Evolutionary conservation across 495 filamentous ascomycete genomes (phyloP), one percentile per base, ranked within the genome.

Genomic region (Annulohypoxylon maeteangense): DNA sequence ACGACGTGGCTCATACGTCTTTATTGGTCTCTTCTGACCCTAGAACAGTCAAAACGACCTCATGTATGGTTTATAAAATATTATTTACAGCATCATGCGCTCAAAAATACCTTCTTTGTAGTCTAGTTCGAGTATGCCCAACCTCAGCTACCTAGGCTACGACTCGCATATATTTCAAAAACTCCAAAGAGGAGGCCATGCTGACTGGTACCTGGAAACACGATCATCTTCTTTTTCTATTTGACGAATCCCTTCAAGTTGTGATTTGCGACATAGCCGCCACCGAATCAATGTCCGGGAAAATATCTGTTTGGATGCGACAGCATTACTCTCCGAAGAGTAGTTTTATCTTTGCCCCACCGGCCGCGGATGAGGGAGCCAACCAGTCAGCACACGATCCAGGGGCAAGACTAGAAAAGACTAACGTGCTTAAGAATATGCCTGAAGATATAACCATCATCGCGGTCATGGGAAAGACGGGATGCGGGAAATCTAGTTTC

Each of bases 401-500:
- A 29, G 16, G 4, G 12, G 27, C 20, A 7, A 51, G 47, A 51
- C 47, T 3, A 7, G 8, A 14, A 20, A 14, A 51, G 20, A 2
- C 47, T 51, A 51, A 14, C 36, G 11, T 14, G 36, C 36, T 1
- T 12, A 29, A 51, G 47, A 25, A 20, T 20, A 29, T 14, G 12
- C 20, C 11, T n/a, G 47, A 25, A 51, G 47, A 51, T 14, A 51
- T 40, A 4, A 40, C n/a, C 10, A 40, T 51, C 47, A 51, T 51
- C 14, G 47, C 47, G 20, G 25, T 51, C 22, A 51, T 51, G 20
- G 47, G 47, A 2, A 51, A 20, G 25, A 27, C 22, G 3, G 47
- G 47, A 14, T 51, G 47, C 5, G 47, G 47, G 8, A 51, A 51
- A 27, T 51, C 47, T 16, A 51, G 47, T 25, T 51, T 51, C 47